Conservation (phyloP, 1,139 yeast genomes). For the Blastobotrys apis region DNA sequence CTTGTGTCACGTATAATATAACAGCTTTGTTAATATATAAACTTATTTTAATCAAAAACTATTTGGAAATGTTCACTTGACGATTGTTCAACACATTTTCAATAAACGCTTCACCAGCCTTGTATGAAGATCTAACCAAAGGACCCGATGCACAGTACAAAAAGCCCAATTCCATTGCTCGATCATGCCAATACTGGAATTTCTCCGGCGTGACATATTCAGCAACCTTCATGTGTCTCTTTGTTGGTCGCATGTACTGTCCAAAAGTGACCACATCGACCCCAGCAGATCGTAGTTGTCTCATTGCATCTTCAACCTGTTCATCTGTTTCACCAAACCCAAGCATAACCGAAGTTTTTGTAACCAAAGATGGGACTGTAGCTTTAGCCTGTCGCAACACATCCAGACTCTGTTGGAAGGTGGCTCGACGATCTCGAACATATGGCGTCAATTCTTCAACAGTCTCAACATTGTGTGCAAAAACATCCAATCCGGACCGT, state of each 20-base stretch:
- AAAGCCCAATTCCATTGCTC: slow-evolving; percentile 87
- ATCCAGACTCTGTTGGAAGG: slow-evolving; percentile 79
- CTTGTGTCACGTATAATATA: no score
- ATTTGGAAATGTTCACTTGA: slow-evolving; percentile 18
- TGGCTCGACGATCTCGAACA: slow-evolving; percentile 94
- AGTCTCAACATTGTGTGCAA: slow-evolving; percentile 95
- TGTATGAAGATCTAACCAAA: slow-evolving; percentile 89
- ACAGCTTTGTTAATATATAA: no score
- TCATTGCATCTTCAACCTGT: slow-evolving; percentile 70
- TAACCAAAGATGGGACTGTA: slow-evolving; percentile 67
- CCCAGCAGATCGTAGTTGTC: slow-evolving; percentile 64
- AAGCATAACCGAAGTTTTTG: slow-evolving; percentile 93
- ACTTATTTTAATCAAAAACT: no score
- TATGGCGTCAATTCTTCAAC: slow-evolving; percentile 93
- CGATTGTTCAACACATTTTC: slow-evolving; percentile 88
- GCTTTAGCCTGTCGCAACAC: slow-evolving; percentile 79
- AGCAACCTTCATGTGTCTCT: slow-evolving; percentile 96
- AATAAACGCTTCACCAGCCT: slow-evolving; percentile 97
- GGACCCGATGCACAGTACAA: slow-evolving; percentile 97
- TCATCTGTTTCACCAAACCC: slow-evolving; percentile 97
- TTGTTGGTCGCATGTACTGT: slow-evolving; percentile 98
- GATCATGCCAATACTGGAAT: slow-evolving; percentile 88
- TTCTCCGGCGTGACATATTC: slow-evolving; percentile 94
- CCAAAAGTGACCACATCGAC: slow-evolving; percentile 98
- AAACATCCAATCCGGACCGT: slow-evolving; percentile 83